Conservation (phyloP, 495 filamentous ascomycete species). For the Trichocladium uniseriatum region DNA sequence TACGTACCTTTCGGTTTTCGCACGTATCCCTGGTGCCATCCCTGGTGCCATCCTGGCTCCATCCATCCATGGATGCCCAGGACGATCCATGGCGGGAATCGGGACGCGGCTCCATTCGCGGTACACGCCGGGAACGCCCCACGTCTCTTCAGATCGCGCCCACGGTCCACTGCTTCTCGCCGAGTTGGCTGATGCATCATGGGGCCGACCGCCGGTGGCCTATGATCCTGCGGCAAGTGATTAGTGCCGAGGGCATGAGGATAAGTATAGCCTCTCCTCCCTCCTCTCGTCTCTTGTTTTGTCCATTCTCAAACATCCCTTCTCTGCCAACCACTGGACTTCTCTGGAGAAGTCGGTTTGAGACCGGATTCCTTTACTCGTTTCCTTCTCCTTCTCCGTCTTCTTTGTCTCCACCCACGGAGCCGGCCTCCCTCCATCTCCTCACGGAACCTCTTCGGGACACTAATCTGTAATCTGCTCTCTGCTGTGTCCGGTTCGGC, state of each 20-base stretch:
- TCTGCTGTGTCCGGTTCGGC: constrained; percentile 26
- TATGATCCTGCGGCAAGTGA: constrained; percentile 18
- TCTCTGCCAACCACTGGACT: constrained; percentile 16
- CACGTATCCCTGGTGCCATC: constrained; percentile 3
- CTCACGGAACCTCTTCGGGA: constrained; percentile 3
- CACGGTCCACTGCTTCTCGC: constrained; percentile 15
- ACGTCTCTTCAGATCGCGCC: neutral
- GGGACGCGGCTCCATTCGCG: neutral
- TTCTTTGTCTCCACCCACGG: constrained; percentile 20
- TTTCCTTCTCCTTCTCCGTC: constrained; percentile 20
- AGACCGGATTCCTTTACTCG: constrained; percentile 6
- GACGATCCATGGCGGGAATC: constrained; percentile 1
- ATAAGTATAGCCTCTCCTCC: constrained; percentile 28
- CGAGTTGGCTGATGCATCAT: constrained; percentile 25
- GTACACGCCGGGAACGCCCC: constrained; percentile 1
- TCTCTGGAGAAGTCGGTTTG: constrained; percentile 23
- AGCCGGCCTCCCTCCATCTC: constrained; percentile 35
- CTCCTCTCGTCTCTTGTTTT: constrained; percentile 27
- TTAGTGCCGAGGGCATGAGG: constrained; percentile 9
- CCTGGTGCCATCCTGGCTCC: no score
- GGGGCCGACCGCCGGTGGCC: constrained; percentile 29
- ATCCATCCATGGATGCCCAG: no score
- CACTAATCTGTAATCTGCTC: constrained; percentile 33
- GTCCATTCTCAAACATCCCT: constrained; percentile 23
- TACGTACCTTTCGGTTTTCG: constrained; percentile 20